Conservation (phyloP, 768 basidiomycete species). For the Boletales sp. region DNA sequence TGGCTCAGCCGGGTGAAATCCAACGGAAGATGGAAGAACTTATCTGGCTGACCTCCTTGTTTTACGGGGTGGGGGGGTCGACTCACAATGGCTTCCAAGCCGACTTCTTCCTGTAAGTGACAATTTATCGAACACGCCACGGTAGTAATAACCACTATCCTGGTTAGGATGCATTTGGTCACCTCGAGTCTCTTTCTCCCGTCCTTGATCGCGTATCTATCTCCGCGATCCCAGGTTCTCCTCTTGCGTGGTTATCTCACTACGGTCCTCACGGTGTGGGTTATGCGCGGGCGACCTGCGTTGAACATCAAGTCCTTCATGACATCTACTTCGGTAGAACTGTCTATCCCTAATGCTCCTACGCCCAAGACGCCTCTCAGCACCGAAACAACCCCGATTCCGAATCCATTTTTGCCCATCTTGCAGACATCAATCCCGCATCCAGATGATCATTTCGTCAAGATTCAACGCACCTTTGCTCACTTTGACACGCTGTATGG, state of each 20-base stretch:
- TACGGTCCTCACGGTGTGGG: constrained; percentile 26
- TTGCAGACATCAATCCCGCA: constrained; percentile 36
- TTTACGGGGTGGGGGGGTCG: constrained; percentile 58
- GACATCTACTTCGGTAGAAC: constrained; percentile 20
- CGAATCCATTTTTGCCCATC: constrained; percentile 40
- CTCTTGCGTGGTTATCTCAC: constrained; percentile 30
- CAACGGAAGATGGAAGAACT: constrained; percentile 63
- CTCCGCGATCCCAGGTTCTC: constrained; percentile 15
- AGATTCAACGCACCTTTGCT: constrained; percentile 32
- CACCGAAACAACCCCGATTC: constrained; percentile 14
- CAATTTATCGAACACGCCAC: neutral
- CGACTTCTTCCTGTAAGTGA: constrained; percentile 50
- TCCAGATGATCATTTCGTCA: constrained; percentile 32
- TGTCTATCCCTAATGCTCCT: constrained; percentile 2
- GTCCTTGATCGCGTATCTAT: constrained; percentile 17
- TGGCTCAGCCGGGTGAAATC: constrained; percentile 34
- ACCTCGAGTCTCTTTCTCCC: constrained; percentile 31
- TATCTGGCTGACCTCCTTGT: constrained; percentile 48
- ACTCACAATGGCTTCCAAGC: constrained; percentile 42
- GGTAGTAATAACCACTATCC: no score
- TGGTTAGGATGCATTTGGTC: constrained; percentile 26
- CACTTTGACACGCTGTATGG: constrained; percentile 34
- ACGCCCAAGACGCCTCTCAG: neutral
- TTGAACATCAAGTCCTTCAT: constrained; percentile 32
- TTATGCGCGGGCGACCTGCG: constrained; percentile 26